phyloP scores from a whole-genome alignment of 169 alveolate genomes.

The Eimeria maxima region DNA sequence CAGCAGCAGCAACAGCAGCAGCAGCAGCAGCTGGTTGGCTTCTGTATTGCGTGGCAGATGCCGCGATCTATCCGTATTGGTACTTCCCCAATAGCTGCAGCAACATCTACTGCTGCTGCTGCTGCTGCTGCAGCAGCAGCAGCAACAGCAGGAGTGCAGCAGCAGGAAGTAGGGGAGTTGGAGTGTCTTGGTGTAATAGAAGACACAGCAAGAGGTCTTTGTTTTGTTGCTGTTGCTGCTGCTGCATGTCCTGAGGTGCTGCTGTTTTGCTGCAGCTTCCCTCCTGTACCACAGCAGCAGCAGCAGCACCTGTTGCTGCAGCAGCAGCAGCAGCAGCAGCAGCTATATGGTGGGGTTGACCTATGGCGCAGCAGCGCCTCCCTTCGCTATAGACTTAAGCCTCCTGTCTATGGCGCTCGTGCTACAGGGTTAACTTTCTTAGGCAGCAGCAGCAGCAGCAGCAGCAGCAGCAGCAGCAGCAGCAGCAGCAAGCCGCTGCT shows the following conservation, averaged over 20 bases:
- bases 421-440: conserved; percentile 1
- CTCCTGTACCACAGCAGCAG: conserved; percentile 38
- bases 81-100: not conserved
- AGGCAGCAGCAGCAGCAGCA: conserved; percentile 11
- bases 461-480: conserved; percentile 53
- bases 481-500: conserved; percentile 6
- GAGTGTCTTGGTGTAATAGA: not conserved
- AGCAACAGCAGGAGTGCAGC: too few species aligned
- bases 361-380: conserved; percentile 28
- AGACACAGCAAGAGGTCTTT: not conserved
- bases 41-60: conserved; percentile 22
- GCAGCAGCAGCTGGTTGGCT: conserved; percentile 51
- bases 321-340: not conserved
- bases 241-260: conserved; percentile 1
- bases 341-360: conserved; percentile 36
- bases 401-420: not conserved
- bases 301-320: not conserved
- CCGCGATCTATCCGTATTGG: conserved; percentile 7
- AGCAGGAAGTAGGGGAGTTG: not conserved
- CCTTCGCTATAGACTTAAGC: not conserved
- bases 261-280: conserved; percentile 39
- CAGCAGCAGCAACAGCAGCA: conserved; percentile 46
- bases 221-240: conserved; percentile 44
- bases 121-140: too few species aligned
- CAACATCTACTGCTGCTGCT: not conserved